A percentile compares a stretch with the other conserved stretches of the same genome.
These are phyloP conservation scores for Plasmodium relictum DNA, from an alignment of 169 alveolate genomes.

Conservation along the genomic window DNA sequence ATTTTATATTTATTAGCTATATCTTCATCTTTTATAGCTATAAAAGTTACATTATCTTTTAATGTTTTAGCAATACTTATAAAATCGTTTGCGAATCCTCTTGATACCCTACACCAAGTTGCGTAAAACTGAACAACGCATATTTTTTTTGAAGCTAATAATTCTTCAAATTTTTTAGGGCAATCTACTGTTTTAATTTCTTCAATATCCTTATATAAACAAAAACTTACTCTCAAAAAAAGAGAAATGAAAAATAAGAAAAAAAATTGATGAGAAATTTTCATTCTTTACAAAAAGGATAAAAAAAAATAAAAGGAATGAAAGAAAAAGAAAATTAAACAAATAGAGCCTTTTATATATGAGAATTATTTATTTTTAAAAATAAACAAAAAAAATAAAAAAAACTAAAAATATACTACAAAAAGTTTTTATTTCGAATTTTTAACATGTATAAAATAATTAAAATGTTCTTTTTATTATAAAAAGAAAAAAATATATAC, in stretches of 20 bases:
- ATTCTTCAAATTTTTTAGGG: conserved; percentile 44
- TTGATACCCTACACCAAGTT: conserved; percentile 80
- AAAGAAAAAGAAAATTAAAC: too few relatives aligned
- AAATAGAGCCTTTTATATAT: too few relatives aligned
- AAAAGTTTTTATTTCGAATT: too few relatives aligned
- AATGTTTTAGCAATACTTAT: conserved; percentile 81
- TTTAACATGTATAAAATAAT: too few relatives aligned
- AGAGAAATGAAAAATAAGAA: conserved; percentile 12
- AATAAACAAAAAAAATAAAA: too few relatives aligned
- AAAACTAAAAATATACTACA: too few relatives aligned
- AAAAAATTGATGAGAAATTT: not conserved
- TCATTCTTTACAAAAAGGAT: conserved; percentile 24
- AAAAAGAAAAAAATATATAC: too few relatives aligned
- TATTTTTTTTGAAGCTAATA: conserved; percentile 31
- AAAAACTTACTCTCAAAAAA: not conserved
- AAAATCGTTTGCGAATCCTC: conserved; percentile 80
- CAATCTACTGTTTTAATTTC: conserved; percentile 78
- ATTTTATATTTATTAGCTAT: conserved; percentile 83
- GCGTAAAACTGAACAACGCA: conserved; percentile 31
- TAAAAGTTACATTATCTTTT: conserved; percentile 83
- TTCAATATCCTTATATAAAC: conserved; percentile 70
- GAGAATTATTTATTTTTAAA: too few relatives aligned
- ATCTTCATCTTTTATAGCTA: conserved; percentile 86
- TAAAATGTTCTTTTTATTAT: too few relatives aligned
- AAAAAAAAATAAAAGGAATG: not conserved